Conservation (phyloP, 2,329 filamentous ascomycete species). For the Stagonosporopsis chrysanthemi region DNA sequence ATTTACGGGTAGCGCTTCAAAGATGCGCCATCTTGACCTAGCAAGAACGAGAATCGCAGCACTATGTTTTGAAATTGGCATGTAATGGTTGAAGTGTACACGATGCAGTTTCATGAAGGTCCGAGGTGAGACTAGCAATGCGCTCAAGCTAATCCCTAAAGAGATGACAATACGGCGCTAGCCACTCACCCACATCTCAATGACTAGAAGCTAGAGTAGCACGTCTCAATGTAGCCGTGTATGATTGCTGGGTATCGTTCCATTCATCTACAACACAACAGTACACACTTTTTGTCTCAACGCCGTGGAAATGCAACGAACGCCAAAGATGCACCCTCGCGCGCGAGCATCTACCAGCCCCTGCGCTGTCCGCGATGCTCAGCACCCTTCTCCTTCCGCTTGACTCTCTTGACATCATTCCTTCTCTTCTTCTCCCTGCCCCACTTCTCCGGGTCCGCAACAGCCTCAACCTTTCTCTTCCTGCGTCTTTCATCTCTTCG, state of each 20-base stretch:
- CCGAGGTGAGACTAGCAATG: conserved; percentile 13
- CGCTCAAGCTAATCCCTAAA: conserved; percentile 3
- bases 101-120: conserved; percentile 14
- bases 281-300: conserved; percentile 1
- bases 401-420: conserved; percentile 60
- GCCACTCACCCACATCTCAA: neutral
- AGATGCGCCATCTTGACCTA: neutral
- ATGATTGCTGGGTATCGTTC: neutral
- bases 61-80: neutral
- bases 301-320: conserved; percentile 2
- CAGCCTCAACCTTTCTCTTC: conserved; percentile 89
- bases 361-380: conserved; percentile 76
- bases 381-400: conserved; percentile 76
- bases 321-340: conserved; percentile 4
- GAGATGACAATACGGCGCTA: conserved; percentile 7
- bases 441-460: conserved; percentile 79
- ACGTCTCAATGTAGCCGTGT: neutral
- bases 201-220: neutral
- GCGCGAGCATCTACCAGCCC: conserved; percentile 62
- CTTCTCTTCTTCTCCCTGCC: conserved; percentile 79
- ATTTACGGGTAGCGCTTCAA: neutral
- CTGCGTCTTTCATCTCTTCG: conserved; percentile 76
- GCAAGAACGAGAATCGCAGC: neutral
- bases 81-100: conserved; percentile 9
- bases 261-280: neutral